phyloP scores from a whole-genome alignment of 1,284 basidiomycete genomes.

The Bjerkandera adusta region DNA sequence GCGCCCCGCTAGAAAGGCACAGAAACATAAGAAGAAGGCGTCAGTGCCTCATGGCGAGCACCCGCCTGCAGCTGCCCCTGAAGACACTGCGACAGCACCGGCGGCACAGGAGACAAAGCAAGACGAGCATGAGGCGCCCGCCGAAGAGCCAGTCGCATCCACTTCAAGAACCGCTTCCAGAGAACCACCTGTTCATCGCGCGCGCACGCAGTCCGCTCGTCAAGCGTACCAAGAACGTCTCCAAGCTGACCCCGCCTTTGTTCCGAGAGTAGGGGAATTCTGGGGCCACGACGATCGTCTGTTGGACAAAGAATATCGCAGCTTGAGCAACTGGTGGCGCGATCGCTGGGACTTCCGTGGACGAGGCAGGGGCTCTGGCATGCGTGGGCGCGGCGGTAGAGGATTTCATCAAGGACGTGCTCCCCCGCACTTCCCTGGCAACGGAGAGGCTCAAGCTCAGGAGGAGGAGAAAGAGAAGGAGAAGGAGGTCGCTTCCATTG shows the following conservation, averaged over 20 bases:
- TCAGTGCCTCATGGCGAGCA: constrained; percentile 16
- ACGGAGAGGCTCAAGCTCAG: not conserved
- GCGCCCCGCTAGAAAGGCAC: constrained; percentile 23
- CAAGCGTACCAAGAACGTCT: constrained; percentile 78
- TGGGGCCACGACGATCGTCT: constrained; percentile 90
- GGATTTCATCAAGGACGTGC: constrained; percentile 31
- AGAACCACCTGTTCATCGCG: constrained; percentile 30
- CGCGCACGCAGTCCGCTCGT: constrained; percentile 57
- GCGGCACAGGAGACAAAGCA: too few species aligned
- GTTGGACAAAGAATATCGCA: constrained; percentile 70
- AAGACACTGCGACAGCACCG: not conserved
- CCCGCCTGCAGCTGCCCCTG: constrained; percentile 16
- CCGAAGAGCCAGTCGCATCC: constrained; percentile 17
- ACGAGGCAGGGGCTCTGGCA: constrained; percentile 51
- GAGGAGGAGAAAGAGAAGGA: constrained; percentile 19
- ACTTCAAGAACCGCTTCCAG: constrained; percentile 16
- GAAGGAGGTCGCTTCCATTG: constrained; percentile 51
- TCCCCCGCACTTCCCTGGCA: constrained; percentile 1
- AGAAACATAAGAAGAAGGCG: constrained; percentile 25
- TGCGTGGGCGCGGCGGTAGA: constrained; percentile 54
- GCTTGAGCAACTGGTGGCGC: constrained; percentile 80
- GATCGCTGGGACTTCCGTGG: constrained; percentile 71
- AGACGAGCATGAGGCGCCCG: constrained; percentile 8
- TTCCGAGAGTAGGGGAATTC: constrained; percentile 84
- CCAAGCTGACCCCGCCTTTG: constrained; percentile 80